Conservation (phyloP, 805 yeast species). For the Starmerella davenportii region DNA sequence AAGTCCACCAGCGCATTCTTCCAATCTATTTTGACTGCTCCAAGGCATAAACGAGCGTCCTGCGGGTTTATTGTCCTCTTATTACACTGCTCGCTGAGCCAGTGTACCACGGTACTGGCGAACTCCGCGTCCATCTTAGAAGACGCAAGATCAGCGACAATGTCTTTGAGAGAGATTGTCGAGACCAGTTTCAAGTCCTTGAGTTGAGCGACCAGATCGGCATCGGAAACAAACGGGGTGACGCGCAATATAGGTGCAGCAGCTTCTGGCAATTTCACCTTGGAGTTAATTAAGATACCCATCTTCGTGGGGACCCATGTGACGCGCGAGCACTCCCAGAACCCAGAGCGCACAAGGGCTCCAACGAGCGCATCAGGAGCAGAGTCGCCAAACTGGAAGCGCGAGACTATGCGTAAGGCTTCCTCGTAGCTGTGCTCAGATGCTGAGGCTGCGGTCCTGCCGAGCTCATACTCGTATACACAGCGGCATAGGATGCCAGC, state of each 20-base stretch:
- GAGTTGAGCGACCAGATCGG: constrained; percentile 16
- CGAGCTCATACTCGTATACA: constrained; percentile 23
- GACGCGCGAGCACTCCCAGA: constrained; percentile 21
- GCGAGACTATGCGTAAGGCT: constrained; percentile 19
- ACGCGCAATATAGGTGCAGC: constrained; percentile 8
- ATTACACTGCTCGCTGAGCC: constrained; percentile 16
- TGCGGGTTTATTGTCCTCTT: not conserved
- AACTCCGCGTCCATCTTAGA: constrained; percentile 17
- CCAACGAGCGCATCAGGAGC: constrained; percentile 26
- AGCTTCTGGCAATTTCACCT: constrained; percentile 19
- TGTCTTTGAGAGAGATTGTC: constrained; percentile 13
- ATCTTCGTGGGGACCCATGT: constrained; percentile 21
- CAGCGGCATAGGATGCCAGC: constrained; percentile 24
- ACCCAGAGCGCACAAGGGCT: constrained; percentile 21
- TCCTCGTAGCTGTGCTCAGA: constrained; percentile 5
- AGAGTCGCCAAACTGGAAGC: constrained; percentile 21
- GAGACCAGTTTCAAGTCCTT: constrained; percentile 15
- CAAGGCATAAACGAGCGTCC: not conserved
- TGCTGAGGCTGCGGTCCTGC: not conserved
- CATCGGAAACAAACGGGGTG: constrained; percentile 18
- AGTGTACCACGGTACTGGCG: constrained; percentile 16
- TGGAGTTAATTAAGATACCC: constrained; percentile 20
- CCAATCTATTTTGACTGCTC: not conserved
- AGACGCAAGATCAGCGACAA: constrained; percentile 18
- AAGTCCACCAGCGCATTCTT: not conserved